Base-by-base conservation (phyloP, 1,139 yeast genomes). In the Debaryomyces fabryi region DNA sequence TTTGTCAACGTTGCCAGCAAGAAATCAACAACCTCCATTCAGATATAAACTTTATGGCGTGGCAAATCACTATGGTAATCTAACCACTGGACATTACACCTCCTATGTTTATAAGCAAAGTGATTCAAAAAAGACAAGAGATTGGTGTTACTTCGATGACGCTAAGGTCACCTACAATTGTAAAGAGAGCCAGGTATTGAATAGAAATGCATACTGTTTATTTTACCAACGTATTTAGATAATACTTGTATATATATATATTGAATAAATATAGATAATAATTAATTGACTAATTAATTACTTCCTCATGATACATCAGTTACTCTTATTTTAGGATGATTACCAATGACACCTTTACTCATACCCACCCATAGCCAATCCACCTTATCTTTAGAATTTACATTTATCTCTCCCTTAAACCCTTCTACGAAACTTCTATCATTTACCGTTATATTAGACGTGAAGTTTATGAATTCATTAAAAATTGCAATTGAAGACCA, bases 61-160 rank as follows among this genome's bases (percentile, higher is more conserved):
- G 29, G 93, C 92, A n/a, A 88, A 89, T 58, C 99, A 93, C 67
- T 80, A 75, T 53, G 98, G 99, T 2, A 71, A 74, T 25, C 72
- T 92, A 43, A 81, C 86, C 42, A 90, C 96, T 2, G 98, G 99
- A 0, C 99, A 93, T 67, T 93, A 93, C 65, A 93, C 98, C 0
- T 78, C 96, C 0, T 87, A 83, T 60, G 96, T 90, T 2, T 73
- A 83, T 57, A 88, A 88, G 57, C 64, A 75, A 5, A 72, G 72
- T 42, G 73, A 66, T 46, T 42, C 53, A 12, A 62, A 63, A 48
- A 68, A 65, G 52, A 53, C 61, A 4, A 72, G 78, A 45, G 81
- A 79, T 15, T 89, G 96, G 96, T 81, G 88, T 52, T 79, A 81
- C 52, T 88, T 85, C 63, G 96, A 89, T 63, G 96, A 89, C 64